Evolutionary conservation across 2,329 filamentous ascomycete genomes (phyloP), one percentile per base, ranked within the genome.

Genomic region (Daldinia eschscholtzii): DNA sequence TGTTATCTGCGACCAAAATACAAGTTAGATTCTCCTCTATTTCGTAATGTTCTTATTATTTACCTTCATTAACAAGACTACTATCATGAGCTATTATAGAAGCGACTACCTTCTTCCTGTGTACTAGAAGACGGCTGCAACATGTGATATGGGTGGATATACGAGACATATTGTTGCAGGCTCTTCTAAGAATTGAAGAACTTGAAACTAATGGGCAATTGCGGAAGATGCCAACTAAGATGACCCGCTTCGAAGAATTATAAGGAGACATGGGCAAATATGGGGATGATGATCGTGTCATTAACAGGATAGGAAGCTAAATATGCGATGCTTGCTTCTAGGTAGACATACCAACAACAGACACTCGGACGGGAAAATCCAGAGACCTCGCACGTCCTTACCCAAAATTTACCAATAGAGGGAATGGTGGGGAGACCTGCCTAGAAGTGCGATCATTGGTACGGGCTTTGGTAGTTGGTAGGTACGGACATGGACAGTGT

Each of bases 171-270:
- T 33, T 33, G 7, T 9, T 33, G 7, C 7, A 33, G 30, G 7
- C 30, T 33, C 7, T 33, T 9, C 5, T 33, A 33, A 33, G 30
- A 33, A 1, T 33, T 33, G 20, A 33, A 33, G 1, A 33, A 9
- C 1, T 5, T 33, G 30, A 33, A 33, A 9, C 48, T 33, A 50
- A 30, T 20, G 37, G 23, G 18, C 15, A 26, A 15, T 53, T 53
- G 6, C 46, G 42, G 18, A 18, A 64, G 44, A 46, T 20, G 13
- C 30, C 18, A 46, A 55, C 56, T 35, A 15, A 30, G n/a, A 46
- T 35, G 39, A 18, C 39, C 55, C 46, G 53, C 44, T 44, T 18
- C 15, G 33, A 18, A 9, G 15, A 53, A 35, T 46, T 50, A 50
- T 30, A 26, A 52, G 26, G 44, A 33, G 18, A 30, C 5, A n/a